These are phyloP conservation scores for Fusarium sp. DNA, from an alignment of 2,329 filamentous ascomycete species.

Conservation along the genomic window DNA sequence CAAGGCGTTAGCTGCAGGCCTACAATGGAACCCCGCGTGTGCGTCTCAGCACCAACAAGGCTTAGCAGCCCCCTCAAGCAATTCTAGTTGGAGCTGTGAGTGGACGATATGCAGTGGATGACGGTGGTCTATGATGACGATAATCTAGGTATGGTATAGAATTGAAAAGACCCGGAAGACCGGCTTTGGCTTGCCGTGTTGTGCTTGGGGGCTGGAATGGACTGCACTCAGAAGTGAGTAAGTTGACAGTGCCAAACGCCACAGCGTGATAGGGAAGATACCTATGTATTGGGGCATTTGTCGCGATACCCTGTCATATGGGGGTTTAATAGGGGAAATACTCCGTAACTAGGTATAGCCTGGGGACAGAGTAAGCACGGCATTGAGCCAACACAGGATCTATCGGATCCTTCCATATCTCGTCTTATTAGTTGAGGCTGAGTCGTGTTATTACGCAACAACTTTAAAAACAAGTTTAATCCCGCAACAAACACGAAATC, in stretches of 20 bases:
- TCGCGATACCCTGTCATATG: no score
- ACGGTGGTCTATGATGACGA: constrained; percentile 38
- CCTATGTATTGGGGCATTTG: no score
- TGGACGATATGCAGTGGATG: constrained; percentile 16
- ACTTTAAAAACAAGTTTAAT: no score
- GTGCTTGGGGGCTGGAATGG: neutral
- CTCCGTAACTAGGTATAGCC: no score
- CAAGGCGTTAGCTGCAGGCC: constrained; percentile 11
- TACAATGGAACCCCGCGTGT: constrained; percentile 30
- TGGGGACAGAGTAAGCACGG: no score
- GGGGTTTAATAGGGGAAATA: no score
- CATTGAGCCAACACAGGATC: no score
- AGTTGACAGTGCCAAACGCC: no score
- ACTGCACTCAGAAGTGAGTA: neutral
- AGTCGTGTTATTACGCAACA: constrained; percentile 4
- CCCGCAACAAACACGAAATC: no score
- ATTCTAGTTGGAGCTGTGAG: constrained; percentile 21
- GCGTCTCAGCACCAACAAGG: constrained; percentile 28
- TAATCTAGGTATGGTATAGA: neutral
- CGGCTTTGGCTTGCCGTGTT: neutral
- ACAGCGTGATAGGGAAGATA: no score
- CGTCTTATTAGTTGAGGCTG: neutral
- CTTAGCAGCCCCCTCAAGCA: constrained; percentile 16
- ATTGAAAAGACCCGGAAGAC: neutral
- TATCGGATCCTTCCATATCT: neutral